Conservation (phyloP, 495 filamentous ascomycete species). For the Penicillium atrosanguineum region DNA sequence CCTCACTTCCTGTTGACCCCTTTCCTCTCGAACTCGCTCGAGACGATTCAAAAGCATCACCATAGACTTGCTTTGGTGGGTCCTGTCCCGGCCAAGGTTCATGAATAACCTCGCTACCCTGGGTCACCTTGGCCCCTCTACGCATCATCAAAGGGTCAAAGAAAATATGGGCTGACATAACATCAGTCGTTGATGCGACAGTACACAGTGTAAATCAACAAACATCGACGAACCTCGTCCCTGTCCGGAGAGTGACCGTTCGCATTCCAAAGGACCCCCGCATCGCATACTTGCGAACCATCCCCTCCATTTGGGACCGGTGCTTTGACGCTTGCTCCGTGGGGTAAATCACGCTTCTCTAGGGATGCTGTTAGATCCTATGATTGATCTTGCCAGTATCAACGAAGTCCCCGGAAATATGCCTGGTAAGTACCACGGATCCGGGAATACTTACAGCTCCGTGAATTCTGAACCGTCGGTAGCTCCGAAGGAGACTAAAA, state of each 20-base stretch:
- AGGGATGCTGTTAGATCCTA: constrained; percentile 42
- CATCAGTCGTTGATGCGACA: constrained; percentile 29
- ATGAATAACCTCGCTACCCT: constrained; percentile 25
- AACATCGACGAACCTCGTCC: constrained; percentile 2
- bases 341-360: constrained; percentile 4
- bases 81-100: constrained; percentile 18
- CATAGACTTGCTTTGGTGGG: constrained; percentile 22
- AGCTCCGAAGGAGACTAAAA: constrained; percentile 32
- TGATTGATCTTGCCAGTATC: constrained; percentile 47
- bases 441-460: constrained; percentile 1
- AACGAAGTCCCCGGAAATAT: constrained; percentile 43
- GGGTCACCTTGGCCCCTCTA: constrained; percentile 8
- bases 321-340: constrained; percentile 10
- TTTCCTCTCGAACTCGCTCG: not conserved
- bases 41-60: not conserved
- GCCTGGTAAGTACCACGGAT: constrained; percentile 38
- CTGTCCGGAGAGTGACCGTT: constrained; percentile 3
- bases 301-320: constrained; percentile 5
- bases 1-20: constrained; percentile 18
- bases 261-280: not conserved
- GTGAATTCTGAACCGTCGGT: constrained; percentile 22
- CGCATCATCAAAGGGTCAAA: constrained; percentile 5
- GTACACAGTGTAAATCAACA: constrained; percentile 12
- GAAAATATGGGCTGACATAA: constrained; percentile 29
- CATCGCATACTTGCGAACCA: not conserved